Base-by-base conservation (phyloP, 2,329 filamentous ascomycete species). In the Stenocarpella maydis region DNA sequence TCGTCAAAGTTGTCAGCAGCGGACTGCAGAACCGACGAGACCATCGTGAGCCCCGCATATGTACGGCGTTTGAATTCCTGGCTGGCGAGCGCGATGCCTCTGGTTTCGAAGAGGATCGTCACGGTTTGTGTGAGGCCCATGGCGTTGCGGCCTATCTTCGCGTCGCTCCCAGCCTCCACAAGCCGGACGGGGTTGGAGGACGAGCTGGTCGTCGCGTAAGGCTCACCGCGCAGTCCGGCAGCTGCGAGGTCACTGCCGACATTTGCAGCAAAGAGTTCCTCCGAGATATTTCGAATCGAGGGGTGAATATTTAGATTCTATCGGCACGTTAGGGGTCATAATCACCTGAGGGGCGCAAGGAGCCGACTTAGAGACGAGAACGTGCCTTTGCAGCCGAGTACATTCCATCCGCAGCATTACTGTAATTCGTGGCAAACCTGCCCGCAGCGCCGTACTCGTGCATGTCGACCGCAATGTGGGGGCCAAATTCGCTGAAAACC, bases 21-120 rank as follows among this genome's bases (percentile, higher is more conserved):
- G 15, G 55, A 45, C 26, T 60, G 39, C 10, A 60, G 19, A 2
- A 60, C 1, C 1, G 55, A 60, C 5, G 55, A 60, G 26, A 60
- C 55, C 55, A 60, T 60, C 17, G 55, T 60, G 39, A 60, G 55
- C 17, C 55, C 55, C 9, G 55, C 55, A 1, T 60, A 60, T 6
- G 55, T 60, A 24, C 55, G 55, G 19, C 55, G 55, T 39, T 60
- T 60, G 55, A 60, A 60, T 19, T 60, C 55, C 12, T 60, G 55
- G 26, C 26, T 60, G 26, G 55, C 55, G 6, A 60, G n/a, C 9
- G 39, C 55, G 5, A 60, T 60, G 6, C 55, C 55, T 10, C 55
- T 34, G 6, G 55, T 60, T 10, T 60, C 55, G 19, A 60, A 60
- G 3, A 60, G 55, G 26, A 60, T 45, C 1, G 55, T 45, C 39